Conservation (phyloP, 352 stramenopile genomes). For the Phytophthora meadii region DNA sequence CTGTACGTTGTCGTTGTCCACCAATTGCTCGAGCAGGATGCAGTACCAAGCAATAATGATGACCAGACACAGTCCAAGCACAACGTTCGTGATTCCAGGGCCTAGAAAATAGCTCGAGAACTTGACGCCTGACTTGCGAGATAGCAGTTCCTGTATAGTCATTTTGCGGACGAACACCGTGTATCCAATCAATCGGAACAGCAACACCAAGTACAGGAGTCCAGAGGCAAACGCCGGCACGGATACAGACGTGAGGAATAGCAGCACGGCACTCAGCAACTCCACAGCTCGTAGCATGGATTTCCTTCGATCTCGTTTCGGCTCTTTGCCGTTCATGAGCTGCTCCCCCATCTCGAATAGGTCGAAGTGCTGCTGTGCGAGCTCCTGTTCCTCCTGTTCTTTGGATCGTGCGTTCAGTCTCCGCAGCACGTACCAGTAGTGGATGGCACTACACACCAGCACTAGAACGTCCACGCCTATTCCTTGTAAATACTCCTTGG, state of each 20-base stretch:
- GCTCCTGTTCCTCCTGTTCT: slow-evolving; percentile 40
- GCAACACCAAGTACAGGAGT: slow-evolving; percentile 65
- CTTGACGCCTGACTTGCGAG: slow-evolving; percentile 29
- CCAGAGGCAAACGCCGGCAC: slow-evolving; percentile 64
- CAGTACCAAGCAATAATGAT: slow-evolving; percentile 67
- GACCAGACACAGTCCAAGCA: slow-evolving; percentile 55
- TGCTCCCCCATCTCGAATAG: slow-evolving; percentile 67
- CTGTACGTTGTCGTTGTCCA: slow-evolving; percentile 33
- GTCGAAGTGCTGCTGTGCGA: slow-evolving; percentile 51
- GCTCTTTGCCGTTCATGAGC: slow-evolving; percentile 38
- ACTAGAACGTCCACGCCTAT: slow-evolving; percentile 72
- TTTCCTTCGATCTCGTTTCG: slow-evolving; percentile 32
- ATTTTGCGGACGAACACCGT: slow-evolving; percentile 72
- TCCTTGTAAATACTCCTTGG: slow-evolving; percentile 48
- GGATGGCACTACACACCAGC: slow-evolving; percentile 53
- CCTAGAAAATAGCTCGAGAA: slow-evolving; percentile 62
- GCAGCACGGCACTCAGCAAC: slow-evolving; percentile 50
- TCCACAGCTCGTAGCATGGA: slow-evolving; percentile 52
- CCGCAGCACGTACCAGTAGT: slow-evolving; percentile 72
- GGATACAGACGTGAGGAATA: slow-evolving; percentile 69
- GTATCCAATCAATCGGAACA: slow-evolving; percentile 69
- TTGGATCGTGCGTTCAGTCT: slow-evolving; percentile 32
- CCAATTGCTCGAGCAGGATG: slow-evolving; percentile 56
- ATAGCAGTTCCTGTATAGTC: slow-evolving; percentile 60
- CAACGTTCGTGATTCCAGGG: slow-evolving; percentile 37